Evolutionary conservation across 139 green algal genomes (phyloP), one percentile per base, ranked within the genome.

Genomic region (Chlorella sp.): DNA sequence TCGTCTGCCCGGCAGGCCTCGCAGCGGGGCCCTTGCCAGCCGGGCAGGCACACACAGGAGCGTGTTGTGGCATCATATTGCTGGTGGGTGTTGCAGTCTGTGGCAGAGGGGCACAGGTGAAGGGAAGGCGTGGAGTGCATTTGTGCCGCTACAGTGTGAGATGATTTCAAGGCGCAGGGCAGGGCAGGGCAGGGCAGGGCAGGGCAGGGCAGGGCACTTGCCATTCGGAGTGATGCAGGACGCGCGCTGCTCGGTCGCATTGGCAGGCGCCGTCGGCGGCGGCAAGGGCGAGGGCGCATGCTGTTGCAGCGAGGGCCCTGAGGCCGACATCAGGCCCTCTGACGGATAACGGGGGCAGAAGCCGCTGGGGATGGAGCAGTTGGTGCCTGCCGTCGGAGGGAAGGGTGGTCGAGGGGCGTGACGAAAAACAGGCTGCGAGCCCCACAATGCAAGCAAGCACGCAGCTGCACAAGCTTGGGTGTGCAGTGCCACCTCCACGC

Each of bases 21-120:
- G 80, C 90, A 93, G 40, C 67, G 69, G 24, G 70, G 56, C 13
- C 90, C 90, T 30, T 36, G 40, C 76, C 80, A 93, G 32, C 80
- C 90, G n/a, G 75, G 69, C 24, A 60, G 26, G 30, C 88, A 87
- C 30, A 76, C 70, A 76, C 88, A 87, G 9, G 38, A 34, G 58
- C 69, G 51, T 6, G 80, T 79, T 13, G 70, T 32, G 22, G 75
- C n/a, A 44, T 87, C 65, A 17, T 68, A 60, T 32, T 34, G 32
- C 85, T 89, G 85, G 34, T 76, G 77, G 48, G 74, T 78, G 44
- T 81, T 70, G 70, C 89, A 90, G n/a, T 87, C 60, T 48, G 28
- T 30, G 56, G 56, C 22, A 24, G 56, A 4, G 30, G 56, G 56
- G 56, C 22, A 26, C 30, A 24, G 56, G 9, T 20, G 3, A 30